Evolutionary conservation across 1,284 basidiomycete genomes (phyloP).

Genomic region (Puccinia coronata): DNA sequence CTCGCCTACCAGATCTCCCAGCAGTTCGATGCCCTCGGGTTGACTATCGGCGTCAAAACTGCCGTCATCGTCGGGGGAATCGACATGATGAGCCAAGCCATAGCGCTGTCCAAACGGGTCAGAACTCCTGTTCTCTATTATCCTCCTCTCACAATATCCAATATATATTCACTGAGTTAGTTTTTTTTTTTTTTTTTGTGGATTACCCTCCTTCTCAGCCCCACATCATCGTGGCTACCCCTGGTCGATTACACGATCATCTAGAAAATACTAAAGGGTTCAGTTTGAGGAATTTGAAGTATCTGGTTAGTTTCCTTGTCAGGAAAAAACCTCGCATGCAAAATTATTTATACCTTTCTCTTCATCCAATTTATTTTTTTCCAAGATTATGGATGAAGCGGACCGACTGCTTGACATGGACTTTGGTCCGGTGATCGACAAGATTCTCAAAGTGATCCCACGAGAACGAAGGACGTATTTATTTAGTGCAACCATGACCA

Average conservation of each 20-base stretch:
- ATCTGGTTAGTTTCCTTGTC: conserved; percentile 68
- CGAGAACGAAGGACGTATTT: conserved; percentile 92
- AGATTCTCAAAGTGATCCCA: conserved; percentile 92
- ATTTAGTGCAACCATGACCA: conserved; percentile 99
- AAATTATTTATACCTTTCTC: not conserved
- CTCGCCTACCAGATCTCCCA: conserved; percentile 98
- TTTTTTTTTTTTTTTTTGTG: too few relatives aligned
- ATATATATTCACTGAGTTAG: not conserved
- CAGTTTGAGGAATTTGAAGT: conserved; percentile 80
- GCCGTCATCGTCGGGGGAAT: conserved; percentile 92
- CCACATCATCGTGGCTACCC: conserved; percentile 95
- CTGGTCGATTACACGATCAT: conserved; percentile 91
- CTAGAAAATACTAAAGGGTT: conserved; percentile 98
- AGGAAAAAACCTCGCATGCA: not conserved
- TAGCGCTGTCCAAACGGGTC: conserved; percentile 78
- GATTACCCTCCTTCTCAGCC: conserved; percentile 63
- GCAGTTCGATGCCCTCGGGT: conserved; percentile 89
- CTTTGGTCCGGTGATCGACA: conserved; percentile 95
- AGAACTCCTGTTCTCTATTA: not conserved
- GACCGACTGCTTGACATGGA: conserved; percentile 96
- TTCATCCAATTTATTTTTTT: not conserved
- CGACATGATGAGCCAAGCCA: conserved; percentile 88
- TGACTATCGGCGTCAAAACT: conserved; percentile 88
- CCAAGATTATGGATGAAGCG: conserved; percentile 91
- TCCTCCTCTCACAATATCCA: not conserved